phyloP scores from a whole-genome alignment of 129 eudicot genomes.

The Ambrosia artemisiifolia region DNA sequence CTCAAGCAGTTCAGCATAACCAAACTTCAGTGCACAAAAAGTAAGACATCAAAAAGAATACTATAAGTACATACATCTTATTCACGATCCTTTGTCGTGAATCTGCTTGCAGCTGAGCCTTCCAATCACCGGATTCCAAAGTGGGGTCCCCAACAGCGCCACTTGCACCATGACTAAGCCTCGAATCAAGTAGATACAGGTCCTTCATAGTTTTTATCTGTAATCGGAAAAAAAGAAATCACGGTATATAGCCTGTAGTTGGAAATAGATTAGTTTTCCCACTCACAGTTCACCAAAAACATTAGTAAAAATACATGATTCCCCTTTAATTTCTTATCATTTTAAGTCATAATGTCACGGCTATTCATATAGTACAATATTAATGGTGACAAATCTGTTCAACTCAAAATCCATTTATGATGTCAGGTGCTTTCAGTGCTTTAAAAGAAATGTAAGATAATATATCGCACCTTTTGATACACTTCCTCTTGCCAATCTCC shows the following conservation, averaged over 20 bases:
- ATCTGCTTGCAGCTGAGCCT: constrained; percentile 46
- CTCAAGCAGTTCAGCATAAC: neutral
- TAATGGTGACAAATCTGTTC: neutral
- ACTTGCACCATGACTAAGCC: too few species aligned
- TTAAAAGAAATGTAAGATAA: neutral
- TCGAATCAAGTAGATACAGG: neutral
- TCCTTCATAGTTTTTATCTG: neutral
- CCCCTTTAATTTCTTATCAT: too few species aligned
- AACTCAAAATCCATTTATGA: neutral
- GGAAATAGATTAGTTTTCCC: too few species aligned
- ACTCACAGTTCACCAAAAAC: too few species aligned
- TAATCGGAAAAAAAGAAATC: too few species aligned
- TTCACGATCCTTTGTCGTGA: constrained; percentile 53
- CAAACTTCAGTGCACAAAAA: neutral
- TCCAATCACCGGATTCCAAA: constrained; percentile 67
- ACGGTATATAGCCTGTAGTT: too few species aligned
- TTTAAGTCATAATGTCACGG: neutral
- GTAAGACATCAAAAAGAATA: neutral
- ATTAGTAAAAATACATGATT: too few species aligned
- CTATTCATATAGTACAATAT: neutral
- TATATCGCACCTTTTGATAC: constrained; percentile 70
- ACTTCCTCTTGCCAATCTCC: constrained; percentile 96
- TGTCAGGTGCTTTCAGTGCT: neutral
- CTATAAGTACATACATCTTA: constrained; percentile 45
- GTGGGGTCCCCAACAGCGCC: constrained; percentile 33